Evolutionary conservation across 2,329 filamentous ascomycete genomes (phyloP), one percentile per base, ranked within the genome.

Genomic region (Penicillium olsonii): DNA sequence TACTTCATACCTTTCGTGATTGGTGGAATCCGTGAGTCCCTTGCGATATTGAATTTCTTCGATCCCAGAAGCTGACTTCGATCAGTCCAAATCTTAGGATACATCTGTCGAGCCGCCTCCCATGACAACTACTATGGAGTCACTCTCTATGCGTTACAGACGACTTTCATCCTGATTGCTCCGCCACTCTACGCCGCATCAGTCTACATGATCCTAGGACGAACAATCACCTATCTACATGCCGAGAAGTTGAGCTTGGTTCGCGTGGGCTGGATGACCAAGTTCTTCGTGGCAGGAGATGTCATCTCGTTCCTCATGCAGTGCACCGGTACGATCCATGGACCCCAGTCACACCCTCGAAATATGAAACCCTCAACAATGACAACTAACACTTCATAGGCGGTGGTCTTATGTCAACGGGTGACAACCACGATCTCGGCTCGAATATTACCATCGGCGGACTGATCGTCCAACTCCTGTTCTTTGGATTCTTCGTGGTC

Each of bases 401-500:
- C 14, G 65, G 64, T 6, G 63, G 65, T 8, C 57, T 67, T 31
- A 67, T 67, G 62, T 53, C 60, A 0, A 46, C 54, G 17, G 56
- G 58, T 1, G 52, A 42, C 7, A 47, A 51, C 19, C 58, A 56
- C 20, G 31, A 55, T 2, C 52, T 40, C 3, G 65, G 65, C 14
- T 55, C 60, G 14, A 57, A 66, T 18, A 70, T 85, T 42, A 76
- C 86, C 18, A 67, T 85, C 5, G 78, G 58, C 1, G 83, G 84
- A 1, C 68, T 87, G 1, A 67, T 80, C 37, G 63, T 85, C 15
- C 84, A 87, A 58, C 74, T 87, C 24, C 40, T 81, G 41, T 75
- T 81, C 52, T 84, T 87, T 52, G 75, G 73, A 18, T 68, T 84
- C 40, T 87, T 87, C 60, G 68, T 81, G 37, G 50, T 75, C 5